Percentiles rank a stretch among this genome's conserved stretches.
phyloP scores from a whole-genome alignment of 768 basidiomycete species.

The Boletus insuetus region DNA sequence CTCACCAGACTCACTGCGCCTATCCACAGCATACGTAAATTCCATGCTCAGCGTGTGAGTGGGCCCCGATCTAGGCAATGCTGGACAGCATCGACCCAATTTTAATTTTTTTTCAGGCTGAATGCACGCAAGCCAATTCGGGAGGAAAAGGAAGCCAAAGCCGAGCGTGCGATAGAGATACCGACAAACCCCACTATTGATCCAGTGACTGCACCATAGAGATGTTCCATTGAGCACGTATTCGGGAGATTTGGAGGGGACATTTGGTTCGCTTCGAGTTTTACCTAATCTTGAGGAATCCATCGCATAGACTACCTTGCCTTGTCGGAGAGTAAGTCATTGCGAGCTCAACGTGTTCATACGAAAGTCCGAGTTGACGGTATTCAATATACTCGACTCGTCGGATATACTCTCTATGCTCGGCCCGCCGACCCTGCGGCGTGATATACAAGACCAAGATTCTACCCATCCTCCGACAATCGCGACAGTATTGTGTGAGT shows the following conservation, averaged over 20 bases:
- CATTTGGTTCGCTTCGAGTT: too few relatives aligned
- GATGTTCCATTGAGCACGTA: too few relatives aligned
- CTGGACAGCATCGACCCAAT: not conserved
- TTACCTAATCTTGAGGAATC: too few relatives aligned
- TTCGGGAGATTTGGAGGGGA: too few relatives aligned
- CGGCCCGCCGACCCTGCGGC: too few relatives aligned
- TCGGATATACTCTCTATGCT: not conserved
- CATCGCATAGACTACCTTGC: too few relatives aligned
- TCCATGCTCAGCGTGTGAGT: slow-evolving; percentile 27
- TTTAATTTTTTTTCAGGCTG: slow-evolving; percentile 8
- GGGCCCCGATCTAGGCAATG: not conserved
- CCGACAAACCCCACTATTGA: slow-evolving; percentile 19
- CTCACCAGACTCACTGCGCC: not conserved
- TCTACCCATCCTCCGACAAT: not conserved
- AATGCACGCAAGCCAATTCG: slow-evolving; percentile 19
- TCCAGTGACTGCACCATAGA: not conserved
- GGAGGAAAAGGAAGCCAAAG: slow-evolving; percentile 6
- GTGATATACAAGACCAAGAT: not conserved
- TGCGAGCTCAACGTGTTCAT: too few relatives aligned
- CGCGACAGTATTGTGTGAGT: not conserved
- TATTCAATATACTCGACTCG: too few relatives aligned
- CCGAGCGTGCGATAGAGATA: slow-evolving; percentile 7
- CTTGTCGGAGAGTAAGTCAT: too few relatives aligned
- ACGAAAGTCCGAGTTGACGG: too few relatives aligned
- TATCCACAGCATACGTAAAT: slow-evolving; percentile 18